Base-by-base conservation (phyloP, 306 rosid species). In the Rosa multiflora region DNA sequence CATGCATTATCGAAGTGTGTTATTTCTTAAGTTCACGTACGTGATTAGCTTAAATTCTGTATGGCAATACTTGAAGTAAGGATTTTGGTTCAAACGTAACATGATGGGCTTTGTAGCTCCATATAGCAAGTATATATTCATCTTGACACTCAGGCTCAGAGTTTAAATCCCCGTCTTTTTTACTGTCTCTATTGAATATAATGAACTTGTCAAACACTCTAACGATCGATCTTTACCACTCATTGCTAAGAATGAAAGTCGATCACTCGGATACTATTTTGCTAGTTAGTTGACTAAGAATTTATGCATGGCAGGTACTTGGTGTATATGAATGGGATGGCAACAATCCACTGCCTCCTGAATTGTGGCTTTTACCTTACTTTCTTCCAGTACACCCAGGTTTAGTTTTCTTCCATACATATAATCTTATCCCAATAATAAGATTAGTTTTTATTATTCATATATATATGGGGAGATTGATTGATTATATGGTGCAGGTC, bases 291-390 rank as follows among this genome's bases (percentile, higher is more conserved):
- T 71, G 32, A n/a, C 18, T 12, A 70, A n/a, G 9, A 1, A 72
- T 46, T 10, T 9, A 20, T 15, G 14, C 10, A 17, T 48, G 55
- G 83, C 43, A 89, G 94, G 82, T 91, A 39, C 88, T 90, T 74
- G 97, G 96, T 4, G 92, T 93, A 26, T 93, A 88, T 8, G 96
- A 93, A 56, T 93, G 96, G 97, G 82, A 78, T 2, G 97, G 97
- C 5, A 64, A 85, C 73, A 90, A 92, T 70, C 87, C 96, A 20
- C 81, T 90, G 29, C 90, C 87, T 0, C 97, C 97, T 1, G 96
- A 92, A 58, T 15, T 76, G 40, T 92, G 96, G 97, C 78, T 92
- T 63, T 85, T 92, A 70, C 97, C 97, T 12, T 84, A 88, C 83
- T 77, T 40, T 76, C 72, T 89, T 51, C 89, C 96, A 5, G 8